phyloP scores from a whole-genome alignment of 2,329 filamentous ascomycete genomes.

The Neopestalotiopsis rosae region DNA sequence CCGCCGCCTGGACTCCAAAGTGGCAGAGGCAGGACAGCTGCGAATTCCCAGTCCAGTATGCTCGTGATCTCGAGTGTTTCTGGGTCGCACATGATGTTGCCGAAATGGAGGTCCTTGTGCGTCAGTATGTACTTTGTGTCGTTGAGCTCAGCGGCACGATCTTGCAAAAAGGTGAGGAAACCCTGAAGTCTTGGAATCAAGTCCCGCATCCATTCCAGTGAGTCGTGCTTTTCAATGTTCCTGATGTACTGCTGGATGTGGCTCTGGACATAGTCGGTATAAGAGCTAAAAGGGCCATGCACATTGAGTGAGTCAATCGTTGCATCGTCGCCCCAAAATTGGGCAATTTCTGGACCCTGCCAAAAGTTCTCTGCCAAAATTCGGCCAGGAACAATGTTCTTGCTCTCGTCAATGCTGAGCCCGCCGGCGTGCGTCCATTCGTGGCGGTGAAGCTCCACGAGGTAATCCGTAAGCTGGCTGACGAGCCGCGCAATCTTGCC shows the following conservation, averaged over 20 bases:
- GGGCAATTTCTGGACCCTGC: slow-evolving; percentile 36
- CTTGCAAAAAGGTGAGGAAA: slow-evolving; percentile 25
- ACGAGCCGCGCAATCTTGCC: not conserved
- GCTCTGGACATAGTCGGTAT: slow-evolving; percentile 32
- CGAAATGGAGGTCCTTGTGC: slow-evolving; percentile 45
- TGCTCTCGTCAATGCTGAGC: slow-evolving; percentile 24
- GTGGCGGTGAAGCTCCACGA: not conserved
- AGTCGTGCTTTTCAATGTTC: slow-evolving; percentile 31
- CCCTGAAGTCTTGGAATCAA: slow-evolving; percentile 33
- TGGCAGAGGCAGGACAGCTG: slow-evolving; percentile 38
- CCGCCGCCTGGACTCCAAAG: slow-evolving; percentile 41
- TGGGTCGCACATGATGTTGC: slow-evolving; percentile 40
- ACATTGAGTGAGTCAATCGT: slow-evolving; percentile 31
- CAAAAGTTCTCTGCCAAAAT: slow-evolving; percentile 43
- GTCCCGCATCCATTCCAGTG: slow-evolving; percentile 33
- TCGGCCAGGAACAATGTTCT: slow-evolving; percentile 27
- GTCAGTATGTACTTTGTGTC: slow-evolving; percentile 32
- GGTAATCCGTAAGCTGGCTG: slow-evolving; percentile 6
- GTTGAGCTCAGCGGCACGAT: slow-evolving; percentile 26
- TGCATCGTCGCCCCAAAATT: slow-evolving; percentile 30
- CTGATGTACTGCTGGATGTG: slow-evolving; percentile 33
- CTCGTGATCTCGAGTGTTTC: slow-evolving; percentile 33
- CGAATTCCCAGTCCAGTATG: slow-evolving; percentile 45
- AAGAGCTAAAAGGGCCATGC: slow-evolving; percentile 31
- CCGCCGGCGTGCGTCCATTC: slow-evolving; percentile 34